A percentile compares a stretch with the other conserved stretches of the same genome.
Conservation (phyloP, 2,329 filamentous ascomycete species). For the Ophiostoma pallidulum region DNA sequence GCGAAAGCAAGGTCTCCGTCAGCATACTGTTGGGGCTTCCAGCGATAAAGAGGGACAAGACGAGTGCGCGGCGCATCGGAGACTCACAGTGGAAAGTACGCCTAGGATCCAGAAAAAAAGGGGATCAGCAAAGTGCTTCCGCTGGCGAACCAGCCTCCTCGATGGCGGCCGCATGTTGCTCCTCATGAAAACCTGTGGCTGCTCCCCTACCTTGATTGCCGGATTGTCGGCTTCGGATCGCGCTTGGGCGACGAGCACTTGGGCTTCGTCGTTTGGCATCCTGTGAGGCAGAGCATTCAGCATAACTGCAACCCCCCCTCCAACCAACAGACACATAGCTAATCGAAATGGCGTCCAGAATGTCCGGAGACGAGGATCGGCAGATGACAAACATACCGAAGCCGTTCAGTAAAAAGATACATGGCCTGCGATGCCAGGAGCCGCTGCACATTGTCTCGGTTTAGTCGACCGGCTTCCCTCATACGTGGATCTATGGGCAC, state of each 20-base stretch:
- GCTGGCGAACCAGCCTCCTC: too few species aligned
- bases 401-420: constrained; percentile 45
- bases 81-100: constrained; percentile 51
- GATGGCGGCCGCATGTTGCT: too few species aligned
- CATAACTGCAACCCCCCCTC: too few species aligned
- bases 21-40: background rate
- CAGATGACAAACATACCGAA: constrained; percentile 38
- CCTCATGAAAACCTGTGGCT: background rate
- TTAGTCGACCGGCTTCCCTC: constrained; percentile 42
- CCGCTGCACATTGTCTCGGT: constrained; percentile 44
- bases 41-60: too few species aligned
- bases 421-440: constrained; percentile 46
- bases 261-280: constrained; percentile 48
- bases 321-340: too few species aligned
- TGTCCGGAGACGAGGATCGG: too few species aligned
- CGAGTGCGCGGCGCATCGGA: background rate
- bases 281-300: too few species aligned
- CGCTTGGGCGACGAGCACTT: constrained; percentile 47
- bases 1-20: background rate
- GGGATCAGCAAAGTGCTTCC: too few species aligned
- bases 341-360: too few species aligned
- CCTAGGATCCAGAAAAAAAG: too few species aligned
- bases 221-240: constrained; percentile 43
- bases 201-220: constrained; percentile 40
- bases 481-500: constrained; percentile 38